Evolutionary conservation across 805 yeast species (phyloP), one percentile per base, ranked within the genome.

Genomic region (Metschnikowia drakensbergensis): DNA sequence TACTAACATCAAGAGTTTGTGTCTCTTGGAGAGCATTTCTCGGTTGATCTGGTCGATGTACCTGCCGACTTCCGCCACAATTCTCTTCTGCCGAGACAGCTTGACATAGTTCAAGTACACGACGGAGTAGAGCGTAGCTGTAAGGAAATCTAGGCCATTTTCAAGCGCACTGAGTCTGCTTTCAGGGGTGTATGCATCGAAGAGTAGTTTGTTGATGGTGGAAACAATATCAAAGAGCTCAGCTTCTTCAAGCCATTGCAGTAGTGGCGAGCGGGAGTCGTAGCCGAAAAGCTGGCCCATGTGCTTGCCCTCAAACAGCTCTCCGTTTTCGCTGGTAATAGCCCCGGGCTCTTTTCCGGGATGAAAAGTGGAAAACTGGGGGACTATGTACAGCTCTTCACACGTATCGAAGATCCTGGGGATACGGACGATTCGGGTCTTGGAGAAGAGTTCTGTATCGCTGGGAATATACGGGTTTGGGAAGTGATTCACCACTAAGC

Each of bases 341-440:
- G 87, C 87, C 2, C 84, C 88, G 2, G 83, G 80, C 56, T 85
- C 90, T 2, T 40, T 52, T 0, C 91, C 91, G 0, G 90, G 90
- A 0, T 74, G 53, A 6, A 51, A 60, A 0, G 62, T 61, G 6
- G 86, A 81, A 59, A 84, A 85, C 53, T 72, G 78, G 1, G 90
- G 89, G 17, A 71, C 67, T 30, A 66, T 33, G 50, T 74, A 75
- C 3, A 73, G 67, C 7, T 58, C 61, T 5, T 31, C 47, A 17
- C 51, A 37, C 1, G 59, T 55, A 13, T 67, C 66, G 48, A 74
- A 80, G 1, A 69, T 49, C 51, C 90, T 62, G 3, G 92, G 89
- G 3, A 85, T 71, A 45, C 91, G 61, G 3, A 85, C 83, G n/a
- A 86, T 72, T 50, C 92, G 66, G 0, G 86, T 80, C 6, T 57